A percentile compares a stretch with the other conserved stretches of the same genome.
phyloP scores from a whole-genome alignment of 371 early-diverging fungal species.

The Paraphysoderma sedebokerense region DNA sequence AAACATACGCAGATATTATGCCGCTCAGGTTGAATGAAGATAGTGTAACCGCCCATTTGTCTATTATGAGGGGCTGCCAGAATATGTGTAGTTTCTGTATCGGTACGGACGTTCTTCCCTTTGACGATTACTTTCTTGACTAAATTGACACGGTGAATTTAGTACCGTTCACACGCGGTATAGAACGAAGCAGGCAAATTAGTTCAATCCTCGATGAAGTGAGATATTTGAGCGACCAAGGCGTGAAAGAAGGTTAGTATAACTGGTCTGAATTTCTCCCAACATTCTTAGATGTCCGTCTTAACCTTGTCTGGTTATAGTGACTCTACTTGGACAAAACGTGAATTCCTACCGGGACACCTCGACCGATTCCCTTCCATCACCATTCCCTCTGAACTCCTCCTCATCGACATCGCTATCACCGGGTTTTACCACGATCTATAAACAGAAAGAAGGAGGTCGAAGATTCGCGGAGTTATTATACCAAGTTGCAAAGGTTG shows the following conservation, averaged over 20 bases:
- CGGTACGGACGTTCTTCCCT: too few species aligned
- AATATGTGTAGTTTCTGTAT: conserved; percentile 73
- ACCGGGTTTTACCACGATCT: conserved; percentile 54
- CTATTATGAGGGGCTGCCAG: conserved; percentile 67
- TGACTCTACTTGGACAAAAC: conserved; percentile 62
- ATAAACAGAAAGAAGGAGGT: conserved; percentile 56
- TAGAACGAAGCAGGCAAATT: conserved; percentile 52
- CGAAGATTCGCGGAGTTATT: conserved; percentile 57
- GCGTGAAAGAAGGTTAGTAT: conserved; percentile 40
- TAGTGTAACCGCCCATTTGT: conserved; percentile 42
- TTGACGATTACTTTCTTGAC: too few species aligned
- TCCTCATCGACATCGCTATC: conserved; percentile 14
- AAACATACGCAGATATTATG: conserved; percentile 65
- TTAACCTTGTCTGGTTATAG: conserved; percentile 4
- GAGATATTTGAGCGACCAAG: conserved; percentile 37
- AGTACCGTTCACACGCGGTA: conserved; percentile 17
- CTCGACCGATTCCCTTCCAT: too few species aligned
- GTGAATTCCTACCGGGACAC: conserved; percentile 64
- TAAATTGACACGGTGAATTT: too few species aligned
- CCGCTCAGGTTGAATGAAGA: conserved; percentile 46
- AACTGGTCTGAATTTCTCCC: background rate
- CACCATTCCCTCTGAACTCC: conserved; percentile 21
- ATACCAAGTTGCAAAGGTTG: conserved; percentile 40
- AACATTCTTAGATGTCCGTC: background rate
- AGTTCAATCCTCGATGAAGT: conserved; percentile 53